Evolutionary conservation across 225 moss, liverwort and hornwort species (phyloP).

Genomic region (Thuidium tamariscinum): DNA sequence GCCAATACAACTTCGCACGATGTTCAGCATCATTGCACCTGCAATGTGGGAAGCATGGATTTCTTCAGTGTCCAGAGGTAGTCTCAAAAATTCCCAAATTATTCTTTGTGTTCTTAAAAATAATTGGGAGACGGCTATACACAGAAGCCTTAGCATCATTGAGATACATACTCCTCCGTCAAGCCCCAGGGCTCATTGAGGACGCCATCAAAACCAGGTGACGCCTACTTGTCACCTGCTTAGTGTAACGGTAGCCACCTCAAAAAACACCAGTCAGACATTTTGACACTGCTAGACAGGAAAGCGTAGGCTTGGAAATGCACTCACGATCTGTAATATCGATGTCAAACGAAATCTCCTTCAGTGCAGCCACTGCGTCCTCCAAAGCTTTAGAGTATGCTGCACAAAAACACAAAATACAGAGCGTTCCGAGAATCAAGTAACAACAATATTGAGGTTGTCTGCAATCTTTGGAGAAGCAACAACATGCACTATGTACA

Average conservation of each 20-base stretch:
- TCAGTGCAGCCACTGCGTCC: constrained; percentile 67
- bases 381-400: constrained; percentile 77
- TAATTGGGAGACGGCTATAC: not conserved
- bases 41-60: not conserved
- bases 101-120: not conserved
- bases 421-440: not conserved
- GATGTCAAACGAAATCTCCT: constrained; percentile 74
- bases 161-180: not conserved
- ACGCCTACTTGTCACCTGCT: not conserved
- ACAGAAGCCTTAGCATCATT: not conserved
- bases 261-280: not conserved
- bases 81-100: not conserved
- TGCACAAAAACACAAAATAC: not conserved
- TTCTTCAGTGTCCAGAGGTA: not conserved
- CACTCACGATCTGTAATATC: constrained; percentile 50
- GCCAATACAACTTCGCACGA: constrained; percentile 86
- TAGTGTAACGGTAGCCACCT: not conserved
- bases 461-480: not conserved
- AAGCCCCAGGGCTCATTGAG: not conserved
- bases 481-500: not conserved
- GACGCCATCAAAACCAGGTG: not conserved
- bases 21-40: constrained; percentile 83
- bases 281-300: not conserved
- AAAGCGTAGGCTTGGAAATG: not conserved
- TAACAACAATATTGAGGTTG: not conserved